Base-by-base conservation (phyloP, 495 filamentous ascomycete genomes). In the Jackrogersella minutella region DNA sequence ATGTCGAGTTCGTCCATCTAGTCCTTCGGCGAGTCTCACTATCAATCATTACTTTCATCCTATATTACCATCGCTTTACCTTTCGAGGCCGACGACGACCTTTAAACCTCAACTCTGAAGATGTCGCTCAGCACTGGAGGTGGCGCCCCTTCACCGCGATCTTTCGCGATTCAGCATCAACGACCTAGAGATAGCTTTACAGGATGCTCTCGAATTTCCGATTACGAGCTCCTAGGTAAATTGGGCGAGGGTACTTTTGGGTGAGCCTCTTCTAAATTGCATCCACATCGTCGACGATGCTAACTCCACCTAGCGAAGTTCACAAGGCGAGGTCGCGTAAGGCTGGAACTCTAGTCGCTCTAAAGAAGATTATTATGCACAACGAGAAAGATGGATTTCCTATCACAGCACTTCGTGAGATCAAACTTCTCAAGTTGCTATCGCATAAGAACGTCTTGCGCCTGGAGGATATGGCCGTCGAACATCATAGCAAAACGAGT, bases 241-340 rank as follows among this genome's bases (percentile, higher is more conserved):
- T 85, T 99, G 49, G 95, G 95, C 64, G 96, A 99, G 76, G 95
- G 95, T 51, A 99, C 95, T 16, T 99, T 99, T 78, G 95, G 94
- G 90, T 93, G 74, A 58, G 85, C 19, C 9, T 39, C 33, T 40
- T 14, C 21, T 14, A 6, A 28, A 14, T 26, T 30, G 7, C 5
- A 37, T 21, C 8, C 19, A 13, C 10, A 10, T 17, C 28, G 21
- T 9, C 30, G n/a, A 14, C 30, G 2, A 47, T 53, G 31, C 71
- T 71, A 53, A 71, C 58, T 63, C 21, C 31, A 2, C 0, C 17
- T 64, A 93, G 91, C 62, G 93, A 97, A 80, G 95, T 99, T 50
- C 90, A 97, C 75, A 94, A 93, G 70, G 95, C 93, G 55, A 85
- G 85, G 67, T 91, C 90, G 14, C 89, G 86, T 70, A 90, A 81